Base-by-base conservation (phyloP, 1,284 basidiomycete species). In the Thelephora terrestris region DNA sequence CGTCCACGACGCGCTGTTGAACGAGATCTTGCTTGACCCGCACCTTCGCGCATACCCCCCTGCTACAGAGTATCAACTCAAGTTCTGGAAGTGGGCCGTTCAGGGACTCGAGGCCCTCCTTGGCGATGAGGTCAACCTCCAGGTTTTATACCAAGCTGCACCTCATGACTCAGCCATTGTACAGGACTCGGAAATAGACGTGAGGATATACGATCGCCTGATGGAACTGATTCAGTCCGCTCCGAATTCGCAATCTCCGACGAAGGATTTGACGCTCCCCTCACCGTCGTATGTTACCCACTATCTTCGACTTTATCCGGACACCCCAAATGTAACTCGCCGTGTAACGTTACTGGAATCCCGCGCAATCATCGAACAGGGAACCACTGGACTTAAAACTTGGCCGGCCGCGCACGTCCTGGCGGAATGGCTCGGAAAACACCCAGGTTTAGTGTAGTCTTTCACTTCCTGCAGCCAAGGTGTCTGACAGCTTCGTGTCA, bases 311-410 rank as follows among this genome's bases (percentile, higher is more conserved):
- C 53, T 59, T 36, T 17, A n/a, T 21, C 43, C 49, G 5, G 48
- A 44, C 12, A n/a, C 18, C 32, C 42, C 43, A 34, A 48, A 47
- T 25, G 12, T 27, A 2, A 49, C 64, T 7, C 64, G 70, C 27
- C 71, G 62, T 7, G 65, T 71, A 16, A 86, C 85, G 1, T 62
- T 89, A 2, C 65, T 81, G 10, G 85, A 89, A 62, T 85, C 86
- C 2, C 75, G 79, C 3, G 81, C 76, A 1, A 78, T 71, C 1
- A 79, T 87, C 25, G 83, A 88, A 60, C 68, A 68, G 40, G 85
- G 86, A 2, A 88, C 85, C 0, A 89, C 85, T 1, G 86, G 86
- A 5, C 62, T 88, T 39, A 71, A 81, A 47, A 89, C 85, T 2
- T 89, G 86, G 86, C 68, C 72, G 23, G 83, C 85, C 2, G 81